A percentile compares a stretch with the other conserved stretches of the same genome.
These are phyloP conservation scores for Pythium vanterpoolii DNA, from an alignment of 352 stramenopile species.

Conservation along the genomic window DNA sequence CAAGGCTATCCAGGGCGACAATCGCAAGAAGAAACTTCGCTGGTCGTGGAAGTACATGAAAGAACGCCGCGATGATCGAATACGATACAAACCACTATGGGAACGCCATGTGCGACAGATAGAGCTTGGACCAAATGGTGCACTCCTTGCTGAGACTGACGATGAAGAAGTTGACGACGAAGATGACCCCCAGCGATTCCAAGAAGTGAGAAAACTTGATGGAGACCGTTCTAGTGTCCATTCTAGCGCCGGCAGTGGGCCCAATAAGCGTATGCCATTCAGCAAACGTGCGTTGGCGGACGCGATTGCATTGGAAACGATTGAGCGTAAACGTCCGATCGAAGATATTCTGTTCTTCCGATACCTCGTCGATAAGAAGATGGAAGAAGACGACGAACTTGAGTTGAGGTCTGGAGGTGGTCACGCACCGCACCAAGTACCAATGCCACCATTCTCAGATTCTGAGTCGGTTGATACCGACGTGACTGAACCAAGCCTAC, in stretches of 20 bases:
- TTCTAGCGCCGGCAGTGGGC: slow-evolving; percentile 9
- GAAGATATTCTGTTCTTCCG: slow-evolving; percentile 87
- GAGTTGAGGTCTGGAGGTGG: background rate
- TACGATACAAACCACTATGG: slow-evolving; percentile 72
- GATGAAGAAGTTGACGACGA: slow-evolving; percentile 43
- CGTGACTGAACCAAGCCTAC: slow-evolving; percentile 58
- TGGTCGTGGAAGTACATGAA: slow-evolving; percentile 87
- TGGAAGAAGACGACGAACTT: slow-evolving; percentile 15
- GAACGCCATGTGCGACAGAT: slow-evolving; percentile 29
- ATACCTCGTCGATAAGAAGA: slow-evolving; percentile 68
- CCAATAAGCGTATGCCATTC: background rate
- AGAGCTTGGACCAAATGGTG: slow-evolving; percentile 26
- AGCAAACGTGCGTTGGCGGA: slow-evolving; percentile 1
- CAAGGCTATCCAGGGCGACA: slow-evolving; percentile 50
- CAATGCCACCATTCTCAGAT: slow-evolving; percentile 68
- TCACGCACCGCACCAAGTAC: slow-evolving; percentile 9
- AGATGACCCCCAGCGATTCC: slow-evolving; percentile 8
- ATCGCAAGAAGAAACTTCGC: slow-evolving; percentile 54
- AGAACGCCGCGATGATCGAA: slow-evolving; percentile 73
- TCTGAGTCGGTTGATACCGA: slow-evolving; percentile 81
- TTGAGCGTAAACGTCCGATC: slow-evolving; percentile 64
- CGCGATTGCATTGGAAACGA: slow-evolving; percentile 49
- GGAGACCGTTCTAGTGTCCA: slow-evolving; percentile 8
- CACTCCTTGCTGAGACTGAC: slow-evolving; percentile 52
- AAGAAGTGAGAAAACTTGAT: slow-evolving; percentile 3